Percentiles rank a stretch among this genome's conserved stretches.
Conservation (phyloP, 164 flowering plant species). For the Houttuynia cordata region DNA sequence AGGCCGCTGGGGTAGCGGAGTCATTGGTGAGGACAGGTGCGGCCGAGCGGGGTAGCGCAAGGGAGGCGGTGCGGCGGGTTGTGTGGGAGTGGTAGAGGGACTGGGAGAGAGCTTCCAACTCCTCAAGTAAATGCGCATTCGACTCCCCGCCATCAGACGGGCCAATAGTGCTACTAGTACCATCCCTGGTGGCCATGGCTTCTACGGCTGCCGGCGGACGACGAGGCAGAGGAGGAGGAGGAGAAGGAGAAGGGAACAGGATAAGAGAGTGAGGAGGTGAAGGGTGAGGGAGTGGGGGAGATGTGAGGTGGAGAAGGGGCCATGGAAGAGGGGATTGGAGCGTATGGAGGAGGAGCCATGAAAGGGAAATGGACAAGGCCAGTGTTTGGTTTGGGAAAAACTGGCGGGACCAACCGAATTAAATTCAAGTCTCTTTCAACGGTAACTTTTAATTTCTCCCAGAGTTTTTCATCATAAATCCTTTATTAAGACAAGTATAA, state of each 20-base stretch:
- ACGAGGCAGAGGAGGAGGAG: slow-evolving; percentile 3
- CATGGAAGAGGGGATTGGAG: slow-evolving; percentile 7
- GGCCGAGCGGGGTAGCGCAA: slow-evolving; percentile 55
- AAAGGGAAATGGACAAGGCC: not conserved
- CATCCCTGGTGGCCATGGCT: not conserved
- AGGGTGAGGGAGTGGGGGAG: not conserved
- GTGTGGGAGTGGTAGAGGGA: slow-evolving; percentile 56
- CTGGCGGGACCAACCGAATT: not conserved
- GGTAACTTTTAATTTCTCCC: not conserved
- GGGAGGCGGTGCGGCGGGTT: slow-evolving; percentile 62
- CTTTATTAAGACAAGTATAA: not conserved
- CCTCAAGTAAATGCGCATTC: slow-evolving; percentile 50
- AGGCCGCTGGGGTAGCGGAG: not conserved
- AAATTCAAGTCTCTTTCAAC: not conserved
- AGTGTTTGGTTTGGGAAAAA: too few species aligned
- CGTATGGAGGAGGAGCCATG: not conserved
- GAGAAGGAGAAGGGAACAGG: slow-evolving; percentile 5
- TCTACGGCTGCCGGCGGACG: not conserved
- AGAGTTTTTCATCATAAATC: not conserved
- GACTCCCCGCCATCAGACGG: slow-evolving; percentile 30
- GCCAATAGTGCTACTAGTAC: not conserved
- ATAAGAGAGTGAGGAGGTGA: too few species aligned
- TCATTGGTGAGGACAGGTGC: slow-evolving; percentile 23
- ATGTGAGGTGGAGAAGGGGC: slow-evolving; percentile 28
- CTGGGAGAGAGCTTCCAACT: slow-evolving; percentile 62